Conservation (phyloP, 305 asterid species). For the Fraxinus sp. region DNA sequence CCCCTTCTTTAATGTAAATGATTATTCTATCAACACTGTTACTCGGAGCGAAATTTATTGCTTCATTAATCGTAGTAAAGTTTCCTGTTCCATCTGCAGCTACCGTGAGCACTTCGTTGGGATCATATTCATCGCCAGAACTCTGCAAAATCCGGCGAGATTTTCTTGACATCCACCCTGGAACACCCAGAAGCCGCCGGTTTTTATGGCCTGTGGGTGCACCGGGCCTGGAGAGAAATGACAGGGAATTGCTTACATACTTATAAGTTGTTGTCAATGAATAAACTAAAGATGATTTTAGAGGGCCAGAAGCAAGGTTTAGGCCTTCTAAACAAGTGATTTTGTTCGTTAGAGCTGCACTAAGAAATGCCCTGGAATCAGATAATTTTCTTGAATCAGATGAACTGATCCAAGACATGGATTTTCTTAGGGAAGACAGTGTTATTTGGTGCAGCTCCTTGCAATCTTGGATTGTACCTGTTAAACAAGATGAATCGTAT, state of each 20-base stretch:
- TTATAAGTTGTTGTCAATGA: conserved; percentile 38
- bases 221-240: conserved; percentile 37
- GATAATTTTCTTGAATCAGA: conserved; percentile 28
- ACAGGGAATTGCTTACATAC: conserved; percentile 63
- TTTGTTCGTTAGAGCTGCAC: conserved; percentile 73
- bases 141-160: conserved; percentile 47
- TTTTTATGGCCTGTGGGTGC: conserved; percentile 21
- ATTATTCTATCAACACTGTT: conserved; percentile 52
- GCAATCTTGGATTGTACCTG: conserved; percentile 72
- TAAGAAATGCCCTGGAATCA: conserved; percentile 60
- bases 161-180: conserved; percentile 55
- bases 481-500: not conserved
- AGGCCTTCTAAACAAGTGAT: conserved; percentile 76
- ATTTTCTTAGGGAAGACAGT: conserved; percentile 42
- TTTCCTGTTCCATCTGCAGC: conserved; percentile 78
- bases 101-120: conserved; percentile 48
- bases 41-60: conserved; percentile 62
- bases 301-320: conserved; percentile 49
- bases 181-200: conserved; percentile 55
- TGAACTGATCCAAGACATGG: conserved; percentile 37
- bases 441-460: conserved; percentile 69
- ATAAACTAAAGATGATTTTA: conserved; percentile 41
- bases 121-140: conserved; percentile 43
- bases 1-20: conserved; percentile 54
- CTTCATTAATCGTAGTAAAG: conserved; percentile 55